Percentiles rank a stretch among this genome's conserved stretches.
Conservation (phyloP, 2,329 filamentous ascomycete genomes). For the Arthroderma sp. region DNA sequence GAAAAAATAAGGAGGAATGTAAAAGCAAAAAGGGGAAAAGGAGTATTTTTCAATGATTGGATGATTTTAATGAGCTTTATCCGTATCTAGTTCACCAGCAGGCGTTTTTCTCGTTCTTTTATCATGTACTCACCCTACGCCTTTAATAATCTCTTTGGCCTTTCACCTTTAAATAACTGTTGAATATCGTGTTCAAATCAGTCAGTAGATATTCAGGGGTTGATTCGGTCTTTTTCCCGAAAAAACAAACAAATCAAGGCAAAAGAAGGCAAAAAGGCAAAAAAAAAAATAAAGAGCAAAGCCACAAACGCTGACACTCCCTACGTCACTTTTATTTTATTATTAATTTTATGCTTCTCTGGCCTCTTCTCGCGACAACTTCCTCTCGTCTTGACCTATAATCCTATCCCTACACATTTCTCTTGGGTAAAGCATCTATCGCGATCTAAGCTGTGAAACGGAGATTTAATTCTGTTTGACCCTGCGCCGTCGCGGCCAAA, state of each 20-base stretch:
- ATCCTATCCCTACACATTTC: too few relatives aligned
- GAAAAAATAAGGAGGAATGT: background rate
- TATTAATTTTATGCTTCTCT: background rate
- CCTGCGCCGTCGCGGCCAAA: background rate
- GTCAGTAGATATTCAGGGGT: too few relatives aligned
- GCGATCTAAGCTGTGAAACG: background rate
- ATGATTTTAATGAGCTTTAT: background rate
- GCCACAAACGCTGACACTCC: background rate
- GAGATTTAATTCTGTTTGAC: background rate
- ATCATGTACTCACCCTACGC: too few relatives aligned
- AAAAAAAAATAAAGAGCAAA: background rate
- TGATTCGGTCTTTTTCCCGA: background rate
- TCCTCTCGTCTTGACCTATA: background rate
- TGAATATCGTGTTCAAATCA: too few relatives aligned
- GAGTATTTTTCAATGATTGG: background rate
- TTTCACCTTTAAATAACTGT: too few relatives aligned
- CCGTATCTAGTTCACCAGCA: too few relatives aligned
- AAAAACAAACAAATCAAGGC: constrained; percentile 1
- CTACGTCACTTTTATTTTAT: background rate
- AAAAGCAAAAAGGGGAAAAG: background rate
- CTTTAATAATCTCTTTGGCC: too few relatives aligned
- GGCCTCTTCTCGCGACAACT: background rate
- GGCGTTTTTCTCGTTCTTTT: background rate
- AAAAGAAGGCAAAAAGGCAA: background rate
- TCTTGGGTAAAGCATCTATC: background rate